These are phyloP conservation scores for Chytriomyces sp. DNA, from an alignment of 192 early-diverging fungal species.

Conservation along the genomic window DNA sequence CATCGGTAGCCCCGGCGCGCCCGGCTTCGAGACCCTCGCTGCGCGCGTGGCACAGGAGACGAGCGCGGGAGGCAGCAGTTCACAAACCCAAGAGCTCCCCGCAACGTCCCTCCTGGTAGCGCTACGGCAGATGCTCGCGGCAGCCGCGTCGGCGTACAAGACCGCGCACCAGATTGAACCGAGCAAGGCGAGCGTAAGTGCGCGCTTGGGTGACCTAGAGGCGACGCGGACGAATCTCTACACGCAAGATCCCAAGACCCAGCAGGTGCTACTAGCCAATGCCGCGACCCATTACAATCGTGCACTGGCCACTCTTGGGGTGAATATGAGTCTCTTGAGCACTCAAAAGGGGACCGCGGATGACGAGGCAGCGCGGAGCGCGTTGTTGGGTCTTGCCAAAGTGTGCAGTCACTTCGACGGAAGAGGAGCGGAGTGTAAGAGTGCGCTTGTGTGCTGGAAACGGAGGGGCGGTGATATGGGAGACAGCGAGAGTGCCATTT, in stretches of 20 bases:
- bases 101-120: not conserved
- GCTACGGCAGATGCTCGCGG: slow-evolving; percentile 30
- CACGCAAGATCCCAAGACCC: not conserved
- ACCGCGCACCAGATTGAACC: slow-evolving; percentile 26
- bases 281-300: slow-evolving; percentile 26
- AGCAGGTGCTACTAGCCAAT: slow-evolving; percentile 10
- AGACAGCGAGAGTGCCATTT: slow-evolving; percentile 11
- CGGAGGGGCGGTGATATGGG: slow-evolving; percentile 13
- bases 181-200: slow-evolving; percentile 4
- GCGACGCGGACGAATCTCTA: slow-evolving; percentile 36
- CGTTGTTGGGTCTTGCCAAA: slow-evolving; percentile 24
- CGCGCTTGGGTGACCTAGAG: slow-evolving; percentile 35
- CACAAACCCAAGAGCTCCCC: not conserved
- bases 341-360: not conserved
- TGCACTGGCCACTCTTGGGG: slow-evolving; percentile 15
- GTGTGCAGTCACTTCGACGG: slow-evolving; percentile 26
- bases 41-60: not conserved
- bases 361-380: slow-evolving; percentile 1
- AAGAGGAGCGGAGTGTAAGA: slow-evolving; percentile 12
- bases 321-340: not conserved
- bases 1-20: slow-evolving; percentile 19
- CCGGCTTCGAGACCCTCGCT: slow-evolving; percentile 11
- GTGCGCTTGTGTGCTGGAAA: slow-evolving; percentile 26
- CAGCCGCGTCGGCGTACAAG: slow-evolving; percentile 29
- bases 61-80: not conserved